phyloP scores from a whole-genome alignment of 2,329 filamentous ascomycete species.

The Geosmithia flava region DNA sequence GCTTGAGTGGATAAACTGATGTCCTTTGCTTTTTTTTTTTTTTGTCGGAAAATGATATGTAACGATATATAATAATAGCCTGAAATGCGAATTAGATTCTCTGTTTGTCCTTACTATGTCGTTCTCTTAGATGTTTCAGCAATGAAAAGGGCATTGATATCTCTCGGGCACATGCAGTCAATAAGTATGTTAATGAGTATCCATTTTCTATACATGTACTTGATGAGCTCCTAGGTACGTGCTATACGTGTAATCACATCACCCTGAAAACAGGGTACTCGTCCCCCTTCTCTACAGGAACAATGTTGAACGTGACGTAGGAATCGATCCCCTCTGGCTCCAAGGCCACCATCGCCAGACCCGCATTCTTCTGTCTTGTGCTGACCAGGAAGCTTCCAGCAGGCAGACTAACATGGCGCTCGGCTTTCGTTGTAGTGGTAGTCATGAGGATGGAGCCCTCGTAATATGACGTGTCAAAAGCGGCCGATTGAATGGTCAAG shows the following conservation, averaged over 20 bases:
- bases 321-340: constrained; percentile 20
- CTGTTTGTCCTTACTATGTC: too few relatives aligned
- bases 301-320: constrained; percentile 15
- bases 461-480: constrained; percentile 10
- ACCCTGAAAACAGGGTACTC: constrained; percentile 16
- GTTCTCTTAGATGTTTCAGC: too few relatives aligned
- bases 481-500: constrained; percentile 10
- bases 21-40: too few relatives aligned
- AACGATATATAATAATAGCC: neutral
- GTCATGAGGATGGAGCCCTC: constrained; percentile 13
- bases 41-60: neutral
- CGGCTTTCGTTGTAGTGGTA: constrained; percentile 7
- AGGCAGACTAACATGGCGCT: constrained; percentile 10
- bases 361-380: constrained; percentile 18
- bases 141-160: too few relatives aligned
- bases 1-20: neutral
- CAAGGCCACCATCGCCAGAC: constrained; percentile 12
- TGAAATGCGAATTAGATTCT: too few relatives aligned
- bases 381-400: constrained; percentile 16
- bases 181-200: too few relatives aligned
- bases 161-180: too few relatives aligned
- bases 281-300: constrained; percentile 13
- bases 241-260: neutral
- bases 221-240: neutral
- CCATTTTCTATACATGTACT: neutral